Percentiles rank a stretch among this genome's conserved stretches.
Evolutionary conservation across 1,139 yeast genomes (phyloP).

Genomic region (Protomyces gravidus): DNA sequence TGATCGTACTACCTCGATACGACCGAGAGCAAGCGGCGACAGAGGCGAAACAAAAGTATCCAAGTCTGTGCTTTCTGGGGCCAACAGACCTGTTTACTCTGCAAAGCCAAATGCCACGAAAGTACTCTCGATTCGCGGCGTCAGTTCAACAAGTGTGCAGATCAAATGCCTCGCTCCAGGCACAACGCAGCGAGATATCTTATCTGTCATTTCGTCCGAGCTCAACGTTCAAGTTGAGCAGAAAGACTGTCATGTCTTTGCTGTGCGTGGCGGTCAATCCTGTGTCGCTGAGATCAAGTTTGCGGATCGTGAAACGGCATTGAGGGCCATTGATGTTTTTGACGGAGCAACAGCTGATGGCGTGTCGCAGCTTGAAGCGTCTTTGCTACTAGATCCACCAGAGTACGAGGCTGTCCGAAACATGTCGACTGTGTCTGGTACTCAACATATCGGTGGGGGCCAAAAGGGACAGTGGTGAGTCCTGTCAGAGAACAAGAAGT

Average conservation of each 20-base stretch:
- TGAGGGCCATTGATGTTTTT: constrained; percentile 16
- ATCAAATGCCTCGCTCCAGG: constrained; percentile 23
- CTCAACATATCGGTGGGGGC: background rate
- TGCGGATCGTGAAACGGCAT: constrained; percentile 21
- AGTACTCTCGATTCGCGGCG: constrained; percentile 14
- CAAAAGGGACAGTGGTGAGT: background rate
- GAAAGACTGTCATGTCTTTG: constrained; percentile 6
- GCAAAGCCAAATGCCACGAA: background rate
- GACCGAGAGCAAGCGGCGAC: background rate
- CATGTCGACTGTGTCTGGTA: background rate
- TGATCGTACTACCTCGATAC: too few species aligned
- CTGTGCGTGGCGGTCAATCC: constrained; percentile 16
- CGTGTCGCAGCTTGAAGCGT: background rate
- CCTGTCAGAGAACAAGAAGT: too few species aligned
- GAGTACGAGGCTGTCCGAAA: background rate
- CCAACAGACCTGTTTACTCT: background rate
- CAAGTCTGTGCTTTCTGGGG: background rate
- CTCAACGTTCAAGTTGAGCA: constrained; percentile 13
- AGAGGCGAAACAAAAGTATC: background rate
- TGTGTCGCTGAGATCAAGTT: constrained; percentile 16
- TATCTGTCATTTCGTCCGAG: constrained; percentile 9
- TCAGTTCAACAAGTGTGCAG: constrained; percentile 15
- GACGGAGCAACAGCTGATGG: constrained; percentile 16
- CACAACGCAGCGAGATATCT: constrained; percentile 15
- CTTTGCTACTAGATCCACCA: background rate